Conservation (phyloP, 306 rosid genomes). For the Cicer chorassanicum region DNA sequence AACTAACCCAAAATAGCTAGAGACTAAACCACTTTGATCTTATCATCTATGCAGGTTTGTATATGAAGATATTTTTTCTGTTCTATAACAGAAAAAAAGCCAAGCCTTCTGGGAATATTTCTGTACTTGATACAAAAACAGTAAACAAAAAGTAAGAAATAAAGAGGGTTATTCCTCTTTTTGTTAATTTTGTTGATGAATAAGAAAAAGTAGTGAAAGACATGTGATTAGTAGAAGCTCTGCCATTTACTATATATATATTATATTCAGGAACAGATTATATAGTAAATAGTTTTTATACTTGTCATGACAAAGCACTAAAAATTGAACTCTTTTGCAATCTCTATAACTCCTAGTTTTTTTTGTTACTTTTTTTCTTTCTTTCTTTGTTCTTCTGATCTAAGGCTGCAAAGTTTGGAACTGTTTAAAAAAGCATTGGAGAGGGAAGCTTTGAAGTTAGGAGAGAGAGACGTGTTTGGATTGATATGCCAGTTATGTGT, state of each 20-base stretch:
- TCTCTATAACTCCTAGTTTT: slow-evolving; percentile 27
- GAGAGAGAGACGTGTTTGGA: slow-evolving; percentile 45
- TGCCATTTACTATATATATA: slow-evolving; percentile 38
- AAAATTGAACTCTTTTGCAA: background rate
- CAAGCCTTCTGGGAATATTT: slow-evolving; percentile 34
- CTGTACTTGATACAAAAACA: slow-evolving; percentile 33
- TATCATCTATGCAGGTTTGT: slow-evolving; percentile 10
- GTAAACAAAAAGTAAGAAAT: slow-evolving; percentile 4
- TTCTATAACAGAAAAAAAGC: background rate
- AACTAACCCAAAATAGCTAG: slow-evolving; percentile 45
- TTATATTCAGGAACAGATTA: background rate
- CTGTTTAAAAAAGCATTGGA: slow-evolving; percentile 47
- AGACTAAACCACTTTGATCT: background rate
- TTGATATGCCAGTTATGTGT: slow-evolving; percentile 40
- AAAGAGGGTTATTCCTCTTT: slow-evolving; percentile 17
- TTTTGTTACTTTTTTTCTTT: background rate
- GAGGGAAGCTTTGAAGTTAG: slow-evolving; percentile 37
- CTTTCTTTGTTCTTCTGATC: slow-evolving; percentile 36
- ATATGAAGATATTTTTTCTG: too few relatives aligned
- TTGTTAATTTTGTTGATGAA: slow-evolving; percentile 31
- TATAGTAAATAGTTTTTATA: background rate
- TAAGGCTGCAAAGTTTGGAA: slow-evolving; percentile 42
- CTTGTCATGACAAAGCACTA: background rate
- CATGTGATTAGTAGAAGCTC: slow-evolving; percentile 58
- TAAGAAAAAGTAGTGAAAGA: slow-evolving; percentile 45